Conservation (phyloP, 2,329 filamentous ascomycete species). For the Colletotrichum incanum region DNA sequence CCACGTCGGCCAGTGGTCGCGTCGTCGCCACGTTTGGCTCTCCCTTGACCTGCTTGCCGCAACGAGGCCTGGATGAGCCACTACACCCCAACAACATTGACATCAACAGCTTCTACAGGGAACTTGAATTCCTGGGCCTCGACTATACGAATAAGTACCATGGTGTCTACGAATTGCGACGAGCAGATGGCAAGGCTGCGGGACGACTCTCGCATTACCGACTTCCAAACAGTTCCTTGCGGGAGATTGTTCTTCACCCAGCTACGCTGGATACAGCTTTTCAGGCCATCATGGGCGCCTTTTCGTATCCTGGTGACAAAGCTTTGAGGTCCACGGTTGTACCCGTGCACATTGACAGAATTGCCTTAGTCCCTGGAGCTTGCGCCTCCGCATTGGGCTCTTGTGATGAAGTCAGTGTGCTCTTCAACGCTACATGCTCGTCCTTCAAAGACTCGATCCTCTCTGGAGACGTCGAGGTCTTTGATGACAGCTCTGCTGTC, state of each 20-base stretch:
- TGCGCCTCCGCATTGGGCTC: constrained; percentile 1
- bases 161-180: constrained; percentile 6
- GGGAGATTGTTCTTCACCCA: not conserved
- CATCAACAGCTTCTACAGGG: constrained; percentile 24
- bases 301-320: not conserved
- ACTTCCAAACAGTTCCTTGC: not conserved
- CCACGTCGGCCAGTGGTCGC: not conserved
- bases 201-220: not conserved
- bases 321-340: not conserved
- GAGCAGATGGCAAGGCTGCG: not conserved
- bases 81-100: constrained; percentile 10
- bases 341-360: constrained; percentile 3
- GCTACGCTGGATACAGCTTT: not conserved
- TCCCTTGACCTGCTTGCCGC: not conserved
- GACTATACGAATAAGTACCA: constrained; percentile 16
- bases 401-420: not conserved
- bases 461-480: constrained; percentile 6
- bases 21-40: not conserved
- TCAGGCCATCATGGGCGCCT: not conserved
- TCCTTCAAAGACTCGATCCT: constrained; percentile 1
- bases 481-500: not conserved
- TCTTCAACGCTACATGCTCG: constrained; percentile 18
- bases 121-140: constrained; percentile 12
- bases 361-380: not conserved
- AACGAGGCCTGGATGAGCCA: not conserved